Conservation (phyloP, 805 yeast species). For the Gaillardinia entomophila region DNA sequence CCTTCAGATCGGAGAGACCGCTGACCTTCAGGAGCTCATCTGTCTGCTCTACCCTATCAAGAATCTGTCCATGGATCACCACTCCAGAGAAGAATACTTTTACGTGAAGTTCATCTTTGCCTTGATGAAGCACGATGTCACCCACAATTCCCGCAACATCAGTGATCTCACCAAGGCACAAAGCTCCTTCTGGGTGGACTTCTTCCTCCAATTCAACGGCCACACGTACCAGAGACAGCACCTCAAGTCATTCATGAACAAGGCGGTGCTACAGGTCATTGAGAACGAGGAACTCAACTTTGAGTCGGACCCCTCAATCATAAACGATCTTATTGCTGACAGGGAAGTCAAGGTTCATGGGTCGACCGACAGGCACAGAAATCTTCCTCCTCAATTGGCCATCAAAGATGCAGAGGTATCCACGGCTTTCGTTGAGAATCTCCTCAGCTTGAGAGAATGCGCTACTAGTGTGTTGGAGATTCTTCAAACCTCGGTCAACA, state of each 20-base stretch:
- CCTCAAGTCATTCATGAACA: slow-evolving; percentile 36
- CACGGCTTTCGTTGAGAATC: slow-evolving; percentile 60
- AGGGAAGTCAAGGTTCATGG: slow-evolving; percentile 31
- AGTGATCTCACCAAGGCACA: slow-evolving; percentile 36
- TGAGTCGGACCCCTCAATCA: slow-evolving; percentile 73
- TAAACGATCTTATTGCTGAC: slow-evolving; percentile 39
- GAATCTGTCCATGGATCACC: slow-evolving; percentile 21
- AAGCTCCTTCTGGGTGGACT: slow-evolving; percentile 39
- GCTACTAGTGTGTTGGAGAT: slow-evolving; percentile 55
- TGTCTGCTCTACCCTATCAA: slow-evolving; percentile 26
- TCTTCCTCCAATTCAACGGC: slow-evolving; percentile 38
- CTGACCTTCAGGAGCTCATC: slow-evolving; percentile 15
- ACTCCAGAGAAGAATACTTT: slow-evolving; percentile 67
- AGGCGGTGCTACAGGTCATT: slow-evolving; percentile 29
- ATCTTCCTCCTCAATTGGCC: slow-evolving; percentile 55
- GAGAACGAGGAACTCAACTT: slow-evolving; percentile 53
- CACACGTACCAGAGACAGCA: slow-evolving; percentile 44
- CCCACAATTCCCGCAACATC: slow-evolving; percentile 16
- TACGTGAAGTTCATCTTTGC: slow-evolving; percentile 52
- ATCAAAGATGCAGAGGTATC: slow-evolving; percentile 77
- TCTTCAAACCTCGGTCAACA: slow-evolving; percentile 37
- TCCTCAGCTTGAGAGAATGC: slow-evolving; percentile 69
- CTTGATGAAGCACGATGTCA: slow-evolving; percentile 38
- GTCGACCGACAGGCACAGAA: slow-evolving; percentile 27
- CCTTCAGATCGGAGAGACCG: slow-evolving; percentile 11